These are phyloP conservation scores for Paramecium sonneborni DNA, from an alignment of 73 alveolate genomes.

Conservation along the genomic window DNA sequence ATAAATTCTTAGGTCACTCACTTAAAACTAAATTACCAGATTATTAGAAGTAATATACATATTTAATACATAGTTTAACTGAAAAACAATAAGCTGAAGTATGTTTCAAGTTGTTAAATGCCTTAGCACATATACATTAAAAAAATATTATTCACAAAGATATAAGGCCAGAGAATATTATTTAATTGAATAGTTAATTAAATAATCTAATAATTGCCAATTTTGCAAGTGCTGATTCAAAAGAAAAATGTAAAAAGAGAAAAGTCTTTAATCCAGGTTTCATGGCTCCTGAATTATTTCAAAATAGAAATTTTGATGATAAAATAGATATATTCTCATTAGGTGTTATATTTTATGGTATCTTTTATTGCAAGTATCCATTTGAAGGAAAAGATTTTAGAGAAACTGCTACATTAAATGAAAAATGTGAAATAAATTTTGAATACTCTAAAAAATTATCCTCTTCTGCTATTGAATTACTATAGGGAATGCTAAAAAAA, in stretches of 20 bases:
- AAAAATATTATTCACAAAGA: constrained; percentile 29
- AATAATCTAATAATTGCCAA: neutral
- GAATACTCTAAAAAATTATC: constrained; percentile 1
- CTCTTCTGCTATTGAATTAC: neutral
- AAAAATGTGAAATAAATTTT: constrained; percentile 57
- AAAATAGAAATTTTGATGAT: constrained; percentile 48
- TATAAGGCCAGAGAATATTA: constrained; percentile 41
- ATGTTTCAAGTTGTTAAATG: constrained; percentile 10
- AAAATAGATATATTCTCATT: constrained; percentile 62
- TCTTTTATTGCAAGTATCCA: constrained; percentile 52
- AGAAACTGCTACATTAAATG: constrained; percentile 47
- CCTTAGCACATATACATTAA: constrained; percentile 9
- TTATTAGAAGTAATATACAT: neutral
- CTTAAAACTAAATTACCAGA: neutral
- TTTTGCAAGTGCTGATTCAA: constrained; percentile 31
- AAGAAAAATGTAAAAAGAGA: neutral
- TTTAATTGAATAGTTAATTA: neutral
- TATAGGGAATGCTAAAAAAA: neutral
- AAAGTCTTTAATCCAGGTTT: constrained; percentile 36
- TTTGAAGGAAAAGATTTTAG: constrained; percentile 63
- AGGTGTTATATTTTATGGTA: constrained; percentile 60
- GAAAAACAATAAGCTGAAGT: neutral
- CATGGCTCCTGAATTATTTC: constrained; percentile 63
- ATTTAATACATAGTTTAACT: neutral
- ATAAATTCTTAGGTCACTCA: constrained; percentile 36